These are phyloP conservation scores for Metschnikowia lunata DNA, from an alignment of 805 yeast genomes.

Conservation along the genomic window DNA sequence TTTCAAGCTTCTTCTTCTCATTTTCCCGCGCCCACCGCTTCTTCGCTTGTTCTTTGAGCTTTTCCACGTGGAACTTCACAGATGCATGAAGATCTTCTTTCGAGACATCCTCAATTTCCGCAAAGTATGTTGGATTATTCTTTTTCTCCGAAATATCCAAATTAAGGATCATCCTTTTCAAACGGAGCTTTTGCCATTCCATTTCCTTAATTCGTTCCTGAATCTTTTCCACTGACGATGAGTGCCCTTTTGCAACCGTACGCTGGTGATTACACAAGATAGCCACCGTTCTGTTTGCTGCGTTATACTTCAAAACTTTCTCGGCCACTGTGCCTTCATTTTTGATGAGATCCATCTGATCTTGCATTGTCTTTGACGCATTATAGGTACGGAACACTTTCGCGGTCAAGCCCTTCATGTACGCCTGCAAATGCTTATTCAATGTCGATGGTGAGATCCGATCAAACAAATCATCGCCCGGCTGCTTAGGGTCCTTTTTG, in stretches of 20 bases:
- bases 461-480: conserved; percentile 91
- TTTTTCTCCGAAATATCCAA: conserved; percentile 52
- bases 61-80: conserved; percentile 54
- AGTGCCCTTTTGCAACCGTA: conserved; percentile 82
- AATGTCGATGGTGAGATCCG: conserved; percentile 78
- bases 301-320: conserved; percentile 82
- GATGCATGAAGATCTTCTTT: conserved; percentile 61
- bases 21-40: conserved; percentile 73
- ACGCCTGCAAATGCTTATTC: conserved; percentile 82
- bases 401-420: conserved; percentile 92
- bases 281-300: conserved; percentile 94
- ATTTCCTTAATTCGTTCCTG: conserved; percentile 74
- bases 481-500: conserved; percentile 82
- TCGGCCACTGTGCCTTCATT: conserved; percentile 85
- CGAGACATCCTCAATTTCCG: conserved; percentile 61
- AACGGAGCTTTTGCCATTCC: conserved; percentile 76
- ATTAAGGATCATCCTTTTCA: conserved; percentile 64
- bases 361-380: conserved; percentile 96
- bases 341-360: conserved; percentile 79
- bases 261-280: conserved; percentile 96
- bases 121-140: conserved; percentile 56
- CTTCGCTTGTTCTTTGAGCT: conserved; percentile 59
- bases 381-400: conserved; percentile 96
- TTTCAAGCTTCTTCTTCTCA: conserved; percentile 62
- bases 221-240: conserved; percentile 72